These are phyloP conservation scores for Dothistroma septosporum DNA, from an alignment of 2,329 filamentous ascomycete species.

Conservation along the genomic window DNA sequence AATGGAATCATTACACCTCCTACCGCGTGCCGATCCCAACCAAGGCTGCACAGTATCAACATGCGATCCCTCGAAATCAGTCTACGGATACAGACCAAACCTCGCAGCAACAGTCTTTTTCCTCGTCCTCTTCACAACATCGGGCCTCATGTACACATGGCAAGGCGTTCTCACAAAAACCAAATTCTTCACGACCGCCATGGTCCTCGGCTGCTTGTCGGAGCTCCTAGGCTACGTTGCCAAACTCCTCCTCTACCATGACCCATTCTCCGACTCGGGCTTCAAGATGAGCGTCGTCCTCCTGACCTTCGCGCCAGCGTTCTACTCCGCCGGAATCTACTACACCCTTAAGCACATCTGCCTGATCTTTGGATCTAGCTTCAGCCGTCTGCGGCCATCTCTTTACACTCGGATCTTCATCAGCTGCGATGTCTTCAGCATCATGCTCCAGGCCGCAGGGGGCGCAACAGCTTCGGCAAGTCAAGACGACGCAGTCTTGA, in stretches of 20 bases:
- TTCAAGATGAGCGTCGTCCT: constrained; percentile 44
- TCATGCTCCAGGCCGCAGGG: constrained; percentile 56
- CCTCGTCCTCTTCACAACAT: constrained; percentile 35
- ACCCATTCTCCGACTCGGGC: constrained; percentile 42
- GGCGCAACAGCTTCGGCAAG: constrained; percentile 55
- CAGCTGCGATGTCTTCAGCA: constrained; percentile 54
- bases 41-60: constrained; percentile 29
- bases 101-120: constrained; percentile 41
- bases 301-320: constrained; percentile 44
- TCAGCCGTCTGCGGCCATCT: constrained; percentile 27
- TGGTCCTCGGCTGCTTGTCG: constrained; percentile 41
- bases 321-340: constrained; percentile 46
- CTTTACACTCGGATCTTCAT: constrained; percentile 56
- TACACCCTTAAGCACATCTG: constrained; percentile 39
- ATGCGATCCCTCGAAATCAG: constrained; percentile 23
- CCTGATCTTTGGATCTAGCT: constrained; percentile 38
- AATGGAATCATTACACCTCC: constrained; percentile 15
- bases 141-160: constrained; percentile 29
- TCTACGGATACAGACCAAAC: constrained; percentile 36
- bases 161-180: constrained; percentile 35
- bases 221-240: constrained; percentile 44
- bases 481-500: constrained; percentile 37
- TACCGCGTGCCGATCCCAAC: constrained; percentile 25
- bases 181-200: constrained; percentile 41
- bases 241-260: constrained; percentile 39